A percentile compares a stretch with the other conserved stretches of the same genome.
Evolutionary conservation across 2,329 filamentous ascomycete species (phyloP).

Genomic region (Basipetospora chlamydospora): DNA sequence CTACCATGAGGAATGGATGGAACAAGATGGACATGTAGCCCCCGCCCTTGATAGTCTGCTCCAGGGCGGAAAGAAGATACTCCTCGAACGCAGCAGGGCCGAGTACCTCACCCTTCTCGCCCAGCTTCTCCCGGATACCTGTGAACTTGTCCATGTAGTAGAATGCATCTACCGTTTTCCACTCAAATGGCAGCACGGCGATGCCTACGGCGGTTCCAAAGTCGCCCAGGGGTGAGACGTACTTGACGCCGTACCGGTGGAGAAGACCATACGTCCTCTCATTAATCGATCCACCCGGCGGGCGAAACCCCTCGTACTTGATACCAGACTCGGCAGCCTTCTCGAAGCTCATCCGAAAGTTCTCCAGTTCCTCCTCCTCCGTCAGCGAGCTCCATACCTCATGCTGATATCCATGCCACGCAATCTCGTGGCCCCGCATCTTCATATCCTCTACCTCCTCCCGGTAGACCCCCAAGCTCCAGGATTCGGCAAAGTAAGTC

Average conservation of each 20-base stretch:
- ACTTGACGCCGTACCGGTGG: slow-evolving; percentile 10
- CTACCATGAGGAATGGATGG: slow-evolving; percentile 15
- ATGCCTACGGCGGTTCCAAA: slow-evolving; percentile 10
- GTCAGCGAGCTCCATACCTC: slow-evolving; percentile 12
- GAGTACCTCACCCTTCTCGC: slow-evolving; percentile 8
- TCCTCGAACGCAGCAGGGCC: slow-evolving; percentile 10
- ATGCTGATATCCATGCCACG: slow-evolving; percentile 18
- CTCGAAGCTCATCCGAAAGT: slow-evolving; percentile 13
- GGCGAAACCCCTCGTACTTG: slow-evolving; percentile 14
- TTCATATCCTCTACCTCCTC: slow-evolving; percentile 9
- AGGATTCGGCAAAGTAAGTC: slow-evolving; percentile 18
- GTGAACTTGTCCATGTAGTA: slow-evolving; percentile 19
- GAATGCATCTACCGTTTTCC: slow-evolving; percentile 16
- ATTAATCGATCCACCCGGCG: slow-evolving; percentile 14
- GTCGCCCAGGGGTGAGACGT: slow-evolving; percentile 14
- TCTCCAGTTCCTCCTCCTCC: slow-evolving; percentile 9
- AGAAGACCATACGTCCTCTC: slow-evolving; percentile 12
- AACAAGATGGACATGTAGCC: slow-evolving; percentile 16
- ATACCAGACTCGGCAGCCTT: slow-evolving; percentile 8
- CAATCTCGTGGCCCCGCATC: slow-evolving; percentile 14
- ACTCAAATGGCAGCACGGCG: slow-evolving; percentile 17
- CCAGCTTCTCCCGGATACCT: slow-evolving; percentile 9
- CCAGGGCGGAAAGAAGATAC: slow-evolving; percentile 11
- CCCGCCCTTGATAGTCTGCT: slow-evolving; percentile 8
- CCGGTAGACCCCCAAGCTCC: slow-evolving; percentile 15